Base-by-base conservation (phyloP, 495 filamentous ascomycete genomes). In the Apiosordaria backusii region DNA sequence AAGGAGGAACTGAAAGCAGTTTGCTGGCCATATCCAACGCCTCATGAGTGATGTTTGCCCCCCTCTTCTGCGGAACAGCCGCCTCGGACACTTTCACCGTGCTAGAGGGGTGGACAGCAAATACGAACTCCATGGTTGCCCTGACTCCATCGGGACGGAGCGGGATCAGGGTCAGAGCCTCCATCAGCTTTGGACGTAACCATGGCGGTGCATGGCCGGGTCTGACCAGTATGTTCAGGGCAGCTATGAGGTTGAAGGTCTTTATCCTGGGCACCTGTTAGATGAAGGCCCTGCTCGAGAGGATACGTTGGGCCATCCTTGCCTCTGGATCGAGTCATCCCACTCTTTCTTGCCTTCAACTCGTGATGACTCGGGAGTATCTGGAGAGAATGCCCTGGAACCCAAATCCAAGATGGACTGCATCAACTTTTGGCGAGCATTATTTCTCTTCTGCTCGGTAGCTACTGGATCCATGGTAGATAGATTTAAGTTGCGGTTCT, bases 1-100 rank as follows among this genome's bases (percentile, higher is more conserved):
- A 79, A 0, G 90, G 90, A 0, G 88, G 84, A 16, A 84, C 81
- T 1, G 88, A 86, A 2, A 94, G 76, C 13, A 93, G 74, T 13
- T 80, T 82, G 0, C 86, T 85, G 4, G 86, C 87, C 67, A 90
- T 82, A 71, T 85, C 86, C 13, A 94, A 81, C 1, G 89, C 88
- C 72, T 93, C 89, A 25, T 89, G 84, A 1, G 90, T 89, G 27
- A 94, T 86, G 66, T 84, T 84, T 3, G 89, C 84, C 0, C 89
- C 89, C 64, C 76, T 73, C 60, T 79, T 81, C 69, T 81, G 77
- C 3, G 77, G 76, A 5, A 70, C 69, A 7, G 71, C 75, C 1
- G 75, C 77, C 66, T 83, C 79, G 29, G 77, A 74, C 13, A 65
- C 40, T 50, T 66, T 74, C 45, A 76, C 74, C 10, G 77, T 76